Conservation (phyloP, 192 early-diverging fungal species). For the Gryganskiella cystojenkinii region DNA sequence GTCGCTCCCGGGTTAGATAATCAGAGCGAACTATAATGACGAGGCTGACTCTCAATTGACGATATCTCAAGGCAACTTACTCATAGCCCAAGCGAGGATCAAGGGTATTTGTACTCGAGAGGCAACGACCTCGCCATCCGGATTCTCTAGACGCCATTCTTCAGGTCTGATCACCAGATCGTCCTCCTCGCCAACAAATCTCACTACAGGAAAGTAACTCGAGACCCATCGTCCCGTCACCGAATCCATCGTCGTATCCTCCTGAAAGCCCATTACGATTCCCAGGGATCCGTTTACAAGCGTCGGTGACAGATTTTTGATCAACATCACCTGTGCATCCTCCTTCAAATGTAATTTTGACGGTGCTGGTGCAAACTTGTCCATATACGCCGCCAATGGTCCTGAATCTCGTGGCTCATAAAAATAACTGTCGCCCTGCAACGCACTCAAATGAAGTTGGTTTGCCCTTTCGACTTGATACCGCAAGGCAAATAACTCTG, state of each 20-base stretch:
- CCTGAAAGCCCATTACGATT: conserved; percentile 60
- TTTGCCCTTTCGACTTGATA: conserved; percentile 83
- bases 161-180: conserved; percentile 40
- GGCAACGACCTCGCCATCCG: conserved; percentile 34
- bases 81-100: conserved; percentile 86
- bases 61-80: conserved; percentile 32
- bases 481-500: conserved; percentile 70
- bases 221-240: neutral
- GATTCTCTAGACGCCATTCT: conserved; percentile 48
- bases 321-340: conserved; percentile 89
- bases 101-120: conserved; percentile 72
- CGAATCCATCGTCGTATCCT: conserved; percentile 1
- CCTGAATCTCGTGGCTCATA: conserved; percentile 64
- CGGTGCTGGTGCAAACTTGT: conserved; percentile 69
- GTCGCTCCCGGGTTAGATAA: too few species aligned
- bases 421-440: conserved; percentile 60
- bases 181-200: conserved; percentile 37
- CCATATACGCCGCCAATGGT: conserved; percentile 33
- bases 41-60: neutral
- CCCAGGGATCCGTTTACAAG: conserved; percentile 90
- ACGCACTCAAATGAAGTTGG: conserved; percentile 55
- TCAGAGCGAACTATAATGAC: too few species aligned
- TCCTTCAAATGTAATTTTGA: conserved; percentile 72
- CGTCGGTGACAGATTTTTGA: conserved; percentile 72
- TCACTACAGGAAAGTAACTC: conserved; percentile 32